Evolutionary conservation across 805 yeast genomes (phyloP), one percentile per base, ranked within the genome.

Genomic region (Wickerhamiella alocasiicola): DNA sequence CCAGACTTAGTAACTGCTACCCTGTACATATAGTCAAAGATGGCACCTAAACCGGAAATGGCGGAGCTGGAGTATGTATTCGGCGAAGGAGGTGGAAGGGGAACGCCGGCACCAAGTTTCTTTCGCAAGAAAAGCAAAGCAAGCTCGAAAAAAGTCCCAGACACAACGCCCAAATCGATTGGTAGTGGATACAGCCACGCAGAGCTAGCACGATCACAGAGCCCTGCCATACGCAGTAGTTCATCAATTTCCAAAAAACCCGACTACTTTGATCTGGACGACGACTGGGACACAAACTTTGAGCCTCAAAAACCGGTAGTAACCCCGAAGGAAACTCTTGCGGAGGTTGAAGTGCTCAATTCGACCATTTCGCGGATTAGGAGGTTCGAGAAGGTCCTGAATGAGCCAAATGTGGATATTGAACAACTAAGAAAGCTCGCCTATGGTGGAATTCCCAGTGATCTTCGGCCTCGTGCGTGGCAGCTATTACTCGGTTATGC

Each of bases 361-460:
- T 75, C 81, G 26, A 63, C 72, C 28, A 67, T 74, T 34, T 67
- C 78, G 13, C 69, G 82, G 42, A 76, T 78, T 50, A 63, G 69
- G 36, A 76, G 75, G 56, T 84, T 85, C 57, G 78, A 77, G 41
- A 66, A 67, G 23, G 66, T 83, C 3, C 59, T 88, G 25, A 65
- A 65, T 28, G 64, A 67, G 15, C 57, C 66, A 7, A 65, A 65
- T 13, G 74, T 87, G 27, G 81, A 83, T 48, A 57, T 82, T 44
- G 68, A 67, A 36, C 85, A 78, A 38, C 65, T 91, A 41, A 70
- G 83, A 46, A 76, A 80, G 54, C 68, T 85, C 38, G 72, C 95
- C 13, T 91, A 98, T 97, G 81, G 87, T 52, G 98, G 99, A 2
- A 73, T 91, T 5, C 97, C 98, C 0, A 63, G 70, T 9, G 78